A percentile compares a stretch with the other conserved stretches of the same genome.
These are phyloP conservation scores for Aquilaria malaccensis DNA, from an alignment of 345 rosid species.

Conservation along the genomic window DNA sequence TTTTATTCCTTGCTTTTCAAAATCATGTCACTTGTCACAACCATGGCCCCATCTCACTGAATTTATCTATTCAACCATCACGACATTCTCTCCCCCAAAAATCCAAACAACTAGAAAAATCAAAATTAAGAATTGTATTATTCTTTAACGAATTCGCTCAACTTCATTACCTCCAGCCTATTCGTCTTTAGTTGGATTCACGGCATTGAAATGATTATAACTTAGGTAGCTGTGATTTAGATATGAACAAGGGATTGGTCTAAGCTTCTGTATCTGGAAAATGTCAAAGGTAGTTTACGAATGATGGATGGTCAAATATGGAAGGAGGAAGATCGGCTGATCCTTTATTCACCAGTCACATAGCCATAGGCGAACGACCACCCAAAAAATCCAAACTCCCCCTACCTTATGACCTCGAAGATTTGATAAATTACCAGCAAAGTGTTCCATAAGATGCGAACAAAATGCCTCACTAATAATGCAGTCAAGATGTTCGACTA, in stretches of 20 bases:
- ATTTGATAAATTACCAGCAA: too few species aligned
- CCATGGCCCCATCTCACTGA: too few species aligned
- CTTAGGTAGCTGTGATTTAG: constrained; percentile 18
- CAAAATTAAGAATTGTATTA: neutral
- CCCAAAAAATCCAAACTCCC: too few species aligned
- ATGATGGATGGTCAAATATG: constrained; percentile 99
- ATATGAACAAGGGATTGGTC: constrained; percentile 22
- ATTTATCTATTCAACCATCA: neutral
- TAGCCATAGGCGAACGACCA: too few species aligned
- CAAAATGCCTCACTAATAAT: too few species aligned
- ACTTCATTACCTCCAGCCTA: constrained; percentile 3
- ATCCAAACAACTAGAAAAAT: neutral
- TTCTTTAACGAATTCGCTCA: neutral
- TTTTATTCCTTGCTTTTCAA: too few species aligned
- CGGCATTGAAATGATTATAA: constrained; percentile 14
- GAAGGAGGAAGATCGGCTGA: constrained; percentile 95
- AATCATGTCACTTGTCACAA: too few species aligned
- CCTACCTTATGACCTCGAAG: too few species aligned
- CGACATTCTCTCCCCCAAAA: too few species aligned
- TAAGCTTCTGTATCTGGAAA: constrained; percentile 31
- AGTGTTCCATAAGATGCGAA: too few species aligned
- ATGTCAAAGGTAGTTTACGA: constrained; percentile 90
- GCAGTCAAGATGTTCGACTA: too few species aligned
- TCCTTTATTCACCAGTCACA: constrained; percentile 58
- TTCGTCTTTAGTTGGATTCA: constrained; percentile 5